Base-by-base conservation (phyloP, 2,329 filamentous ascomycete genomes). In the Tolypocladium inflatum region DNA sequence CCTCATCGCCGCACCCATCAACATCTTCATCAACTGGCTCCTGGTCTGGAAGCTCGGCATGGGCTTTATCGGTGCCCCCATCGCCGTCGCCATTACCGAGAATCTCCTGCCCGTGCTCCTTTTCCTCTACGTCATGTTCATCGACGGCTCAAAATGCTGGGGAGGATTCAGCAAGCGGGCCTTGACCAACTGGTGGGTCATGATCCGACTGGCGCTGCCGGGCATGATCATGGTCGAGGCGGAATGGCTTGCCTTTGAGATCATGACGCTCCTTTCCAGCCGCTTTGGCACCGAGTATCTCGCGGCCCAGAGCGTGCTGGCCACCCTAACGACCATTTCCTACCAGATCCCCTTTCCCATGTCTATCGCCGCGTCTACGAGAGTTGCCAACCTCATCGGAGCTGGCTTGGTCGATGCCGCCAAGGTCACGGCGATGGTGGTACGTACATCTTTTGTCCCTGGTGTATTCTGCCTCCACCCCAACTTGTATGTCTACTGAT, bases 321-420 rank as follows among this genome's bases (percentile, higher is more conserved):
- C 87, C 26, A 94, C 89, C 0, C 78, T 96, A 52, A 85, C 87
- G 0, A 84, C 86, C 11, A 84, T 96, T 30, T 90, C 89, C 0
- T 97, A 91, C 76, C 91, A 96, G 71, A 86, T 97, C 54, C 91
- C 93, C 0, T 97, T 97, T 75, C 90, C 93, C 0, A 83, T 97
- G 60, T 90, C 88, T 38, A 93, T 97, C 59, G 92, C 93, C 3
- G 85, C 88, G 0, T 93, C 88, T 15, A 97, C 93, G 0, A 86
- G 93, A 1, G 85, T 97, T 17, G 93, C 92, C 21, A 97, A 97
- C 66, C 76, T 97, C 39, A 95, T 97, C 61, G 94, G 93, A 10
- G 92, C 93, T 0, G 88, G 87, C 1, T 80, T 97, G 13, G 86
- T 90, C 2, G 85, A 87, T 52, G 89, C 92, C 0, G 92, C 92